phyloP scores from a whole-genome alignment of 2,329 filamentous ascomycete species.

The Trichoderma asperellum region DNA sequence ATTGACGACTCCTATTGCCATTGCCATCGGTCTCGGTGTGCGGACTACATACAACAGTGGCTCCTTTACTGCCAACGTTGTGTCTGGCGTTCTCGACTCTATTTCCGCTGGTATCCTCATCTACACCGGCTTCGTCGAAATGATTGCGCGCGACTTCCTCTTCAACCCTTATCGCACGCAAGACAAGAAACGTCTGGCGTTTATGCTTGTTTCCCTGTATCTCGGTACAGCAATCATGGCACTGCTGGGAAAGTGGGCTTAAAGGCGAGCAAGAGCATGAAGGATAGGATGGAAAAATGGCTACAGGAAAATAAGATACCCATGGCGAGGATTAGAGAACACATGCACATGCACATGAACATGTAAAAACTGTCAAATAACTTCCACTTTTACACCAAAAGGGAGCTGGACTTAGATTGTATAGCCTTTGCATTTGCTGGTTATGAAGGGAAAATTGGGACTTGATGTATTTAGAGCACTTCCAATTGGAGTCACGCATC shows the following conservation, averaged over 20 bases:
- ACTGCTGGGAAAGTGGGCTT: slow-evolving; percentile 79
- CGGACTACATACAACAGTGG: slow-evolving; percentile 39
- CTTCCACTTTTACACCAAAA: not conserved
- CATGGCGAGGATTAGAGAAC: not conserved
- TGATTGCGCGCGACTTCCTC: slow-evolving; percentile 92
- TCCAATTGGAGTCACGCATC: not conserved
- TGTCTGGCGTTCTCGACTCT: slow-evolving; percentile 82
- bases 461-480: not conserved
- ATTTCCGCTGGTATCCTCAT: slow-evolving; percentile 84
- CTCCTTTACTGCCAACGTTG: slow-evolving; percentile 54
- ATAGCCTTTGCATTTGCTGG: not conserved
- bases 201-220: slow-evolving; percentile 63
- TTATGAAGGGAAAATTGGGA: no score
- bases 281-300: not conserved
- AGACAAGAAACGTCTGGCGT: slow-evolving; percentile 47
- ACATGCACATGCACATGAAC: not conserved
- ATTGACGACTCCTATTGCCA: slow-evolving; percentile 56
- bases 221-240: slow-evolving; percentile 76
- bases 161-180: slow-evolving; percentile 79
- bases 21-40: slow-evolving; percentile 54
- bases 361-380: not conserved
- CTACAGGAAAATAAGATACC: slow-evolving; percentile 15
- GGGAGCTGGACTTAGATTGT: not conserved
- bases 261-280: not conserved
- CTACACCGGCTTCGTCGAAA: slow-evolving; percentile 84